Evolutionary conservation across 441 rosid species (phyloP), one percentile per base, ranked within the genome.

Genomic region (Croton setiger): DNA sequence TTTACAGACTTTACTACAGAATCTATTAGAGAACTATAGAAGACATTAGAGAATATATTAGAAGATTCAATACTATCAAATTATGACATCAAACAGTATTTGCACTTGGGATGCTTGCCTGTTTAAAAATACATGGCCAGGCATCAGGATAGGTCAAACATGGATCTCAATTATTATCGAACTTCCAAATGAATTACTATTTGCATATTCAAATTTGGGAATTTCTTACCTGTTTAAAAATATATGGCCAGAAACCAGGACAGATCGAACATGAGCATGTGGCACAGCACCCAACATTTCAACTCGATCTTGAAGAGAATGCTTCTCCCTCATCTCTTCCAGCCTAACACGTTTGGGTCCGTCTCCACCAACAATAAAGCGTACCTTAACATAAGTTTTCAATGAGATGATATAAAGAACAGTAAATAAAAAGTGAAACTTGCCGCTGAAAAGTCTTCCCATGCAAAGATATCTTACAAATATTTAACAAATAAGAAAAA

Each of bases 321-420:
- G 96, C 60, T 88, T 95, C 70, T 95, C 98, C 81, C 99, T 87
- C 99, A 95, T 95, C 79, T 95, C 99, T 75, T 95, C 99, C 74
- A 95, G 70, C 48, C 97, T 71, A 54, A 92, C 98, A 27, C 96
- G 88, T 79, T 95, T 92, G 0, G 99, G 99, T 70, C 98, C 98
- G 80, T 95, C 99, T 14, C 99, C 97, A 52, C 98, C 98, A 78
- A 95, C 86, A 70, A 92, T 80, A 83, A 95, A 95, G 55, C 87
- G 88, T 74, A 95, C 98, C 99, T 92, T 81, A 63, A 74, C 67
- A 79, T 49, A 58, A 60, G 49, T 63, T 71, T 23, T 48, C 72
- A 65, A 65, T 60, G 60, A 78, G 70, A 74, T 33, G 23, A 61
- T 2, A 36, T 71, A 27, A 69, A 39, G 47, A 36, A 64, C 59